Base-by-base conservation (phyloP, 768 basidiomycete genomes). In the Lentinus tigrinus region DNA sequence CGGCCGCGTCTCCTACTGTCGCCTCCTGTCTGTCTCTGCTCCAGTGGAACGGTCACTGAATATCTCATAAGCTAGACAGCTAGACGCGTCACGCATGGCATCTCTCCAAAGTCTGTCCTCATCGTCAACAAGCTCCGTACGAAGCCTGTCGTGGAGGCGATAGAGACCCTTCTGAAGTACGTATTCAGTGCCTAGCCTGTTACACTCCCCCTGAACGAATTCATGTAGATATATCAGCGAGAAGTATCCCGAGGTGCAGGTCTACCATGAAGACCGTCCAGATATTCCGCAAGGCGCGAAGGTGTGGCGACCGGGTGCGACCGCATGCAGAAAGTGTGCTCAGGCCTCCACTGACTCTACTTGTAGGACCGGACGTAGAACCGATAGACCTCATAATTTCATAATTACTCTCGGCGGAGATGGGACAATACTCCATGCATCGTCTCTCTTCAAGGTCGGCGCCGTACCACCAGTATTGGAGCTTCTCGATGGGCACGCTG, bases 391-490 rank as follows among this genome's bases (percentile, higher is more conserved):
- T n/a, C n/a, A n/a, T n/a, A n/a, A n/a, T n/a, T n/a, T 98, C 9
- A 88, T 97, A 19, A 85, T 97, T 26, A 96, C 95, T 0, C 74
- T 98, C 1, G 95, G 95, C 44, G 95, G 95, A 34, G 95, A 98
- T 68, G 95, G 95, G 9, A 97, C 95, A 5, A 95, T 97, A 48
- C 80, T 98, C 1, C 94, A 95, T 68, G 92, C 93, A 0, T 95
- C 95, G 1, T 93, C 93, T 7, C 75, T 98, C 9, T 98, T 98
- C 72, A 90, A 87, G 63, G 77, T 84, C 3, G 93, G 90, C 19
- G 90, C 91, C 21, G 94, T 97, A 8, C 95, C 95, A 4, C 95
- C 95, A 0, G 94, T 88, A 0, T 69, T 95, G 21, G n/a, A 93
- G 91, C 66, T 93, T 95, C 73, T 92, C 89, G 0, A 89, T 94